Evolutionary conservation across 805 yeast species (phyloP), one percentile per base, ranked within the genome.

Genomic region (Blastobotrys peoriensis): DNA sequence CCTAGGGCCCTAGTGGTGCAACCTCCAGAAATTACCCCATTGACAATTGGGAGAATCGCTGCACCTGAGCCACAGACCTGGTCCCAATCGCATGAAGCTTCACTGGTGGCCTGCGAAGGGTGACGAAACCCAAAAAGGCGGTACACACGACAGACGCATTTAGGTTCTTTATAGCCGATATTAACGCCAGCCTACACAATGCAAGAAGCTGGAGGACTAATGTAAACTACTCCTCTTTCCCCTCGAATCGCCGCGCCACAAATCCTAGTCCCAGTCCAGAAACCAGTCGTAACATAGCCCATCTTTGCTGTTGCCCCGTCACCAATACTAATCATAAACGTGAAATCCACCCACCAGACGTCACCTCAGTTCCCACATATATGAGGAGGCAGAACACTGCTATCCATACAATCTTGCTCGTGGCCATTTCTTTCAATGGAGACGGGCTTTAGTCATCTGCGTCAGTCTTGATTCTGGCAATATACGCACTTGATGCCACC

Each of bases 11-110:
- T 45, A 3, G 60, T 51, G 9, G 61, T 61, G 25, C 37, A 38
- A 9, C 36, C 25, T 46, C 66, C 65, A 27, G 72, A 58, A 4
- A 71, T 50, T 18, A 60, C 58, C 5, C 95, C 95, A 28, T 81
- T 70, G 2, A 77, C 43, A 49, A 78, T 82, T 1, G 94, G 93
- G 5, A 85, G 50, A 0, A 76, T 70, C 0, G 94, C 91, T n/a
- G 83, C 84, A 1, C 95, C 95, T 13, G 81, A 45, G 88, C 79
- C 17, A 83, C 76, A 43, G 83, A 68, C 0, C 95, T 89, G 5
- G 86, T 72, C 1, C 87, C 89, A 15, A 76, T 64, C 6, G 83
- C 75, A 43, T 83, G 83, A 42, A 73, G 64, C 36, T 69, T 70
- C 21, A 65, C 62, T 0, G 94, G 95, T 34, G 86, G 60, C 2